These are phyloP conservation scores for Holtermannia corniformis DNA, from an alignment of 768 basidiomycete genomes.

Conservation along the genomic window DNA sequence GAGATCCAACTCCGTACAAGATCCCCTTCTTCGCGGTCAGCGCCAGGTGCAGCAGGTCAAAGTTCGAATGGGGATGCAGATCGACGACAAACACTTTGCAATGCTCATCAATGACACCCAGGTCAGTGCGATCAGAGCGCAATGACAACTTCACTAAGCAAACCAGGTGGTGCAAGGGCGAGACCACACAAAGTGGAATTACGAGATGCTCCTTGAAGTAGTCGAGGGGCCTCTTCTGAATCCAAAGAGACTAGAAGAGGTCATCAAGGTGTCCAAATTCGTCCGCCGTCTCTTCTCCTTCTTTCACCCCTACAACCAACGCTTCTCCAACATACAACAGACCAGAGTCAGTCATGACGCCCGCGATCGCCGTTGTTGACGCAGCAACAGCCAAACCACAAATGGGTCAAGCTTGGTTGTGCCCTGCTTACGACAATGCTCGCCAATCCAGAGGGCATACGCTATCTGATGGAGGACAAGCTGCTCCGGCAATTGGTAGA, in stretches of 20 bases:
- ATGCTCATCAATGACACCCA: conserved; percentile 74
- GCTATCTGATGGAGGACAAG: conserved; percentile 77
- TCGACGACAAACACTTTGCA: conserved; percentile 92
- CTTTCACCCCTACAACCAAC: conserved; percentile 75
- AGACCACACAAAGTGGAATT: conserved; percentile 86
- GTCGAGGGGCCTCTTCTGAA: conserved; percentile 88
- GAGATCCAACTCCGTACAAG: conserved; percentile 52
- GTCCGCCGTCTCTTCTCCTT: conserved; percentile 85
- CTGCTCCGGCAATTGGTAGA: conserved; percentile 73
- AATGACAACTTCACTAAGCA: neutral
- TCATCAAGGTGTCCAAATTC: conserved; percentile 79
- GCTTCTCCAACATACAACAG: conserved; percentile 72
- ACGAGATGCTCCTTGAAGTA: conserved; percentile 74
- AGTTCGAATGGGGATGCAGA: conserved; percentile 79
- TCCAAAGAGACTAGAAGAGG: conserved; percentile 86
- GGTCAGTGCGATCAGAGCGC: conserved; percentile 44
- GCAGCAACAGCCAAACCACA: conserved; percentile 54
- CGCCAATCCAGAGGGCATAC: conserved; percentile 68
- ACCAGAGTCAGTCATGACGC: conserved; percentile 48
- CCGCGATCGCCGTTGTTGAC: neutral
- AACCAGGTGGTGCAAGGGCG: conserved; percentile 71
- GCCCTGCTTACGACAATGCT: conserved; percentile 72
- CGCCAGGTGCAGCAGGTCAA: conserved; percentile 83
- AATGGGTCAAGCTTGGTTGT: conserved; percentile 81
- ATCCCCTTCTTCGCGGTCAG: conserved; percentile 76